A percentile compares a stretch with the other conserved stretches of the same genome.
These are phyloP conservation scores for Ensete glaucum DNA, from an alignment of 176 grass and related monocot genomes.

Conservation along the genomic window DNA sequence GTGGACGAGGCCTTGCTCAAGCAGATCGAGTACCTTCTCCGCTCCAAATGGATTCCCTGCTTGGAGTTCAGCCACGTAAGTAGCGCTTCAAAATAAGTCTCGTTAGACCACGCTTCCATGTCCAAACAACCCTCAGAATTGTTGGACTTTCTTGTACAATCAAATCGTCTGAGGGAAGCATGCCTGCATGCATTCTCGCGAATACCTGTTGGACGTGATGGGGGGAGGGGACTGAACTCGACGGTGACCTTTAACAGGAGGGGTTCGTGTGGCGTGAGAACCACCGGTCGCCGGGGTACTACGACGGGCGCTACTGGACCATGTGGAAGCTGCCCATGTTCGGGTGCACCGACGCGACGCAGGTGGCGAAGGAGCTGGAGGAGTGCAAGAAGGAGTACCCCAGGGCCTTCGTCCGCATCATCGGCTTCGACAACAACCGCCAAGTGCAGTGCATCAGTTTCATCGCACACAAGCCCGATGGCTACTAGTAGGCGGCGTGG, in stretches of 20 bases:
- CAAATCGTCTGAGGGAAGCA: too few species aligned
- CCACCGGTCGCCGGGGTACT: constrained; percentile 43
- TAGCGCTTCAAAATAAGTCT: neutral
- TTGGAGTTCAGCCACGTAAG: constrained; percentile 64
- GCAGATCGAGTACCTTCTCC: constrained; percentile 71
- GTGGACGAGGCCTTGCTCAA: constrained; percentile 36
- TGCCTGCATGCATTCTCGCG: too few species aligned
- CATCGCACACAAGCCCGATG: constrained; percentile 53
- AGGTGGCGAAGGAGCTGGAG: constrained; percentile 43
- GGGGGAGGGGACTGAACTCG: too few species aligned
- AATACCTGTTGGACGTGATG: too few species aligned
- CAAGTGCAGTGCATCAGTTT: constrained; percentile 71
- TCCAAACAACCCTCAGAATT: too few species aligned
- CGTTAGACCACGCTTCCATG: too few species aligned
- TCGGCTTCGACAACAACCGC: constrained; percentile 65
- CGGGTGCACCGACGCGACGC: constrained; percentile 53
- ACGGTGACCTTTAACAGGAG: neutral
- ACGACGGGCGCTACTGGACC: constrained; percentile 87
- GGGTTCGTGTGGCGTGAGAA: constrained; percentile 58
- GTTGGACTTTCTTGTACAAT: too few species aligned
- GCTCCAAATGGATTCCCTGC: constrained; percentile 49
- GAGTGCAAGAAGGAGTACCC: constrained; percentile 49
- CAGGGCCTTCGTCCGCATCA: constrained; percentile 30
- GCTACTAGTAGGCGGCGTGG: neutral
- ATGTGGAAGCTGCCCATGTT: constrained; percentile 98